Percentiles rank a stretch among this genome's conserved stretches.
Conservation (phyloP, 2,329 filamentous ascomycete species). For the Onygenales sp. region DNA sequence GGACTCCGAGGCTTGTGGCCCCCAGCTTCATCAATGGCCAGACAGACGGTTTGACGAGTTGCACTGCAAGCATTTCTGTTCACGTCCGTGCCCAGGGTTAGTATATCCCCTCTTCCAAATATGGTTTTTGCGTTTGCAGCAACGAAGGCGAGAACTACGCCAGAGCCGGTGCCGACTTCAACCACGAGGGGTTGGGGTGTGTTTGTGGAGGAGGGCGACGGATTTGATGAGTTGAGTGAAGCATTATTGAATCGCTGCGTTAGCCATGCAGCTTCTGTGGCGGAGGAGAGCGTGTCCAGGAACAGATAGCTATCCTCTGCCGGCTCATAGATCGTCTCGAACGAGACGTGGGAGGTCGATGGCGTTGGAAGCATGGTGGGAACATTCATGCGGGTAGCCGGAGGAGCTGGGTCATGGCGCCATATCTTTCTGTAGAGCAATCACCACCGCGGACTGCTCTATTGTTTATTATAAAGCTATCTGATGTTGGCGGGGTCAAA, state of each 20-base stretch:
- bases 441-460: background rate
- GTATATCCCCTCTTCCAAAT: slow-evolving; percentile 60
- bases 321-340: slow-evolving; percentile 84
- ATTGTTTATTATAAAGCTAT: no score
- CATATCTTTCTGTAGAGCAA: background rate
- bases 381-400: background rate
- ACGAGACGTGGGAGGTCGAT: slow-evolving; percentile 82
- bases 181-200: slow-evolving; percentile 54
- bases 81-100: slow-evolving; percentile 73
- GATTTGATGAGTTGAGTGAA: slow-evolving; percentile 5
- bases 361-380: slow-evolving; percentile 77
- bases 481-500: no score
- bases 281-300: slow-evolving; percentile 76
- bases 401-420: background rate
- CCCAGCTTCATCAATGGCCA: slow-evolving; percentile 35
- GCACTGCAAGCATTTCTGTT: slow-evolving; percentile 75
- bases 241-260: slow-evolving; percentile 46
- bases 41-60: slow-evolving; percentile 57
- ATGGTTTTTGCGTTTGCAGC: slow-evolving; percentile 63
- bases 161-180: slow-evolving; percentile 85
- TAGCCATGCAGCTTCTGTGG: slow-evolving; percentile 60
- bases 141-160: slow-evolving; percentile 84
- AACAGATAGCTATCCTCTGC: slow-evolving; percentile 93
- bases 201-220: slow-evolving; percentile 2
- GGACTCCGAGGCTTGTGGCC: slow-evolving; percentile 25